phyloP scores from a whole-genome alignment of 2,329 filamentous ascomycete species.

The Hawksworthiomyces lignivorus region DNA sequence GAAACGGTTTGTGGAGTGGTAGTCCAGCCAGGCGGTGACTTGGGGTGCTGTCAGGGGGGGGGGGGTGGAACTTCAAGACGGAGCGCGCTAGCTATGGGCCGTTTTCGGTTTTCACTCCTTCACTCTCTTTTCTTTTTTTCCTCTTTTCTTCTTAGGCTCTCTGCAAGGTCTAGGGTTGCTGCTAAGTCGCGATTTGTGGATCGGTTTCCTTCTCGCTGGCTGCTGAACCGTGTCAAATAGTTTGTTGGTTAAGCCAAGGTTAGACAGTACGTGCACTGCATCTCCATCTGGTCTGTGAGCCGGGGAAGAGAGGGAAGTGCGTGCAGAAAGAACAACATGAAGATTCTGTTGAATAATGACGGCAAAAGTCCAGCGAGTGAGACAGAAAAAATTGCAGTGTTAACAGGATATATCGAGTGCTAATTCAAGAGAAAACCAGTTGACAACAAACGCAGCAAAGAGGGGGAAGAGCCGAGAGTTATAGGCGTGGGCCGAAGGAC shows the following conservation, averaged over 20 bases:
- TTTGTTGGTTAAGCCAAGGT: constrained; percentile 5
- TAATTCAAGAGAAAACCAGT: background rate
- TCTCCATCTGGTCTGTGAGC: constrained; percentile 6
- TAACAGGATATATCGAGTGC: too few species aligned
- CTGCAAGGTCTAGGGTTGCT: constrained; percentile 12
- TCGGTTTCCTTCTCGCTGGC: background rate
- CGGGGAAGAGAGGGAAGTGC: background rate
- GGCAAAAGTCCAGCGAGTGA: background rate
- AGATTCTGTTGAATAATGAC: background rate
- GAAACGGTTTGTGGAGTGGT: constrained; percentile 14
- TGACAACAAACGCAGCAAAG: background rate
- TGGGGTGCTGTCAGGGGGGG: constrained; percentile 3
- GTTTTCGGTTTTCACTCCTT: constrained; percentile 6
- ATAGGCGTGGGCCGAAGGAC: constrained; percentile 5
- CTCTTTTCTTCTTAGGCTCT: background rate
- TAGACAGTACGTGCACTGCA: constrained; percentile 6
- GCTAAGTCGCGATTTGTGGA: constrained; percentile 13
- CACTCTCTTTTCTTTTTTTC: background rate
- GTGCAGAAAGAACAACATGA: too few species aligned
- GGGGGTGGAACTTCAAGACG: constrained; percentile 9
- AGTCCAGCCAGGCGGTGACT: constrained; percentile 14
- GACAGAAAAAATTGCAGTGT: background rate
- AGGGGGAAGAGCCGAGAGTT: background rate
- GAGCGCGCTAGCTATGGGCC: constrained; percentile 11
- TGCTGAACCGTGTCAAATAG: constrained; percentile 2